Base-by-base conservation (phyloP, 1,284 basidiomycete species). In the Ustilago cynodontis region DNA sequence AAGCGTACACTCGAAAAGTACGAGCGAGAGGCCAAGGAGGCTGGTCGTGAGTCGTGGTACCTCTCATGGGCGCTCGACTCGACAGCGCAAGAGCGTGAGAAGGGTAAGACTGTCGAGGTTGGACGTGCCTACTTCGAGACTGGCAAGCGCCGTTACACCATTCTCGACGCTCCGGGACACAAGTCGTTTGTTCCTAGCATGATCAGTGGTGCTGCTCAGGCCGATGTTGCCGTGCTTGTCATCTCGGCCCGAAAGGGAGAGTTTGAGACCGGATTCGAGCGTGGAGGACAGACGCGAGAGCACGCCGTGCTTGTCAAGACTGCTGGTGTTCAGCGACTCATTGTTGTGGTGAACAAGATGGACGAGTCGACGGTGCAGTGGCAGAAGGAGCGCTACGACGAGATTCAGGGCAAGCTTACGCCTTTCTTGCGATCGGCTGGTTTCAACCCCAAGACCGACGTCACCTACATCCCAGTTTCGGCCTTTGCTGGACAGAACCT, bases 341-440 rank as follows among this genome's bases (percentile, higher is more conserved):
- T 86, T 47, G 80, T 86, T 33, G 84, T 85, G 26, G 77, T 86
- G 55, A 86, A 86, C 78, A 86, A 86, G 80, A 86, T 86, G 84
- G 84, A 86, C 78, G 84, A 86, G 61, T 47, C 78, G 28, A 85
- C 83, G 3, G 83, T 85, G 47, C 65, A 83, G 53, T 86, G 83
- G 83, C 67, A 80, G 57, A 59, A 86, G 73, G 69, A 67, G 63
- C 78, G 84, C 24, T 86, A 73, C 78, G 82, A 85, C 53, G 84
- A 86, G 63, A 85, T 86, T 39, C 65, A 76, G 28, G 51, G 37
- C 63, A 85, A 86, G 77, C 73, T 85, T 29, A 79, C 82, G 28
- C 83, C 83, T 13, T 86, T 86, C 77, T 59, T 86, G 60, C 76
- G 78, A 49, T 64, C 64, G 24, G 60, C 80, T 6, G 84, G 84